A percentile compares a stretch with the other conserved stretches of the same genome.
These are phyloP conservation scores for Phaeotremella fagi DNA, from an alignment of 768 basidiomycete species.

Conservation along the genomic window DNA sequence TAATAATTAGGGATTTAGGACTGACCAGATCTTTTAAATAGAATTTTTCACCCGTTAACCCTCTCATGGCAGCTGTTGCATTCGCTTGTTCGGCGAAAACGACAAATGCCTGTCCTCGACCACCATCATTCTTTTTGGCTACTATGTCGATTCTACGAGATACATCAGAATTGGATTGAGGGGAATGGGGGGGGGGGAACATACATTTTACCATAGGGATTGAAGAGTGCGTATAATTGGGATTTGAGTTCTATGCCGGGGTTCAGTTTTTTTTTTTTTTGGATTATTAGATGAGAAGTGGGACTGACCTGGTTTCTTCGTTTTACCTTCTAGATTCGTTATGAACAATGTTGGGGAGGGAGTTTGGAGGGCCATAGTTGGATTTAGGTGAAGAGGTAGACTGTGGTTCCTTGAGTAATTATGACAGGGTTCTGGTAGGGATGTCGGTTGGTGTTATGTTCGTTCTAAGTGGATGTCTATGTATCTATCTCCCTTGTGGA, in stretches of 20 bases:
- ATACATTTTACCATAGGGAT: slow-evolving; percentile 78
- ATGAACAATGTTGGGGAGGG: slow-evolving; percentile 86
- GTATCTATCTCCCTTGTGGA: no score
- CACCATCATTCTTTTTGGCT: slow-evolving; percentile 75
- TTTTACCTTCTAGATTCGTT: slow-evolving; percentile 87
- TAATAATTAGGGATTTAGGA: slow-evolving; percentile 11
- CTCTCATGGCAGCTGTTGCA: slow-evolving; percentile 87
- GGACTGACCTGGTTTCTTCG: slow-evolving; percentile 65
- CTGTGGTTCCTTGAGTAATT: background rate
- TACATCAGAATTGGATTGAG: background rate
- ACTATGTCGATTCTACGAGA: slow-evolving; percentile 68
- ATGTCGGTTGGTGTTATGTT: no score
- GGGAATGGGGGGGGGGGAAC: slow-evolving; percentile 1
- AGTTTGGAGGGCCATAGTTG: slow-evolving; percentile 30
- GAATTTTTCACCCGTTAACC: slow-evolving; percentile 85
- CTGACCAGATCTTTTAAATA: slow-evolving; percentile 88
- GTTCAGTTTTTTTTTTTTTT: no score
- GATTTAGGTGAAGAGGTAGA: background rate
- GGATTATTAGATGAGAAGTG: no score
- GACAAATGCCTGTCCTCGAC: slow-evolving; percentile 92
- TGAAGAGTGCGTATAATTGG: slow-evolving; percentile 83
- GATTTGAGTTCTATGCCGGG: slow-evolving; percentile 60
- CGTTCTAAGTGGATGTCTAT: no score
- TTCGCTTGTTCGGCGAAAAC: slow-evolving; percentile 87
- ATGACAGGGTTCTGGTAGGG: no score